A percentile compares a stretch with the other conserved stretches of the same genome.
Conservation (phyloP, 495 filamentous ascomycete genomes). For the Penicillium paxilli region DNA sequence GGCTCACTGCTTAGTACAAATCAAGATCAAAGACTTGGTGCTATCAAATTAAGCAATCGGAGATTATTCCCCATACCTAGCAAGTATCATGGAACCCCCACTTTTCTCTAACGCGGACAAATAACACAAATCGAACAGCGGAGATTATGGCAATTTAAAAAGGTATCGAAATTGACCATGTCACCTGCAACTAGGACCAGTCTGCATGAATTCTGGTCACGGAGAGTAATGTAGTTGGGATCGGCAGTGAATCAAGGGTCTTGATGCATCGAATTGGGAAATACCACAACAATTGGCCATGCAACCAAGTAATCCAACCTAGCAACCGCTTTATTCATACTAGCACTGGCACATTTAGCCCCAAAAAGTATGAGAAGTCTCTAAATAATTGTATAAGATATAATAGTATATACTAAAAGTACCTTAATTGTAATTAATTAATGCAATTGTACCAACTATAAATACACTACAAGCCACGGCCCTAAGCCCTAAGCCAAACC, state of each 20-base stretch:
- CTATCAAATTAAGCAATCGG: background rate
- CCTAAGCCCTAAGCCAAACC: conserved; percentile 19
- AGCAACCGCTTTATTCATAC: background rate
- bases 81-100: background rate
- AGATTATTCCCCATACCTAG: background rate
- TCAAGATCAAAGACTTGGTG: too few relatives aligned
- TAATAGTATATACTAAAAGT: background rate
- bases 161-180: too few relatives aligned
- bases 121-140: background rate
- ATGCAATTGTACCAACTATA: background rate
- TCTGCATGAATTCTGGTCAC: background rate
- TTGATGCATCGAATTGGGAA: background rate
- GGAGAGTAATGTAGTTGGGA: background rate
- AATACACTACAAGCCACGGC: too few relatives aligned
- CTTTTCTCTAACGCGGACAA: background rate
- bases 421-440: background rate
- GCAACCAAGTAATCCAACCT: background rate
- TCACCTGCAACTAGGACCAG: background rate
- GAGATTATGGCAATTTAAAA: too few relatives aligned
- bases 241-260: conserved; percentile 1
- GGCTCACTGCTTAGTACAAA: too few relatives aligned
- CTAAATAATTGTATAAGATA: background rate
- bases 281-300: background rate
- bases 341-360: too few relatives aligned
- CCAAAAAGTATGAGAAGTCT: too few relatives aligned